These are phyloP conservation scores for Chaetomium fimeti DNA, from an alignment of 495 filamentous ascomycete species.

Conservation along the genomic window DNA sequence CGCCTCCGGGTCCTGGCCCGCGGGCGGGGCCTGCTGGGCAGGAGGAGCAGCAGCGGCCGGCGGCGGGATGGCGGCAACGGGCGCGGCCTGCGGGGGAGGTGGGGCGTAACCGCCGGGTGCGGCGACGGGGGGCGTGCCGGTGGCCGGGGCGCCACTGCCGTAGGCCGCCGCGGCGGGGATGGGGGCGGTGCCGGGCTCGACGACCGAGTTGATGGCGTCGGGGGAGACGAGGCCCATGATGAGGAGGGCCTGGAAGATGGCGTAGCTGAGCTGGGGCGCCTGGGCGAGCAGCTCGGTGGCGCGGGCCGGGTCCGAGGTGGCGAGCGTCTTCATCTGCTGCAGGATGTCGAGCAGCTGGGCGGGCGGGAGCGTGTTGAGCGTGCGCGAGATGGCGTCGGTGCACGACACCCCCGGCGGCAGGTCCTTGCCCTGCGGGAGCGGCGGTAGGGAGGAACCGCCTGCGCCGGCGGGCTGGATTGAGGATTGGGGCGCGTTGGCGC, in stretches of 20 bases:
- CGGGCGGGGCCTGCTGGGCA: conserved; percentile 33
- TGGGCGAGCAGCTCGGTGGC: conserved; percentile 83
- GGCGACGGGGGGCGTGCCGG: conserved; percentile 53
- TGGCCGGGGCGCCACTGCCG: conserved; percentile 13
- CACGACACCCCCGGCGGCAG: conserved; percentile 76
- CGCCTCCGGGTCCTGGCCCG: conserved; percentile 57
- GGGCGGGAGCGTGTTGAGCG: conserved; percentile 78
- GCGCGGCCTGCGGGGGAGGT: too few species aligned
- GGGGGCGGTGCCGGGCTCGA: conserved; percentile 41
- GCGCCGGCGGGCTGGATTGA: conserved; percentile 26
- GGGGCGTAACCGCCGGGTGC: conserved; percentile 35
- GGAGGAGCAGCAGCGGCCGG: conserved; percentile 35
- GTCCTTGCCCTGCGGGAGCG: conserved; percentile 80
- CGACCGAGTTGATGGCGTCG: conserved; percentile 50
- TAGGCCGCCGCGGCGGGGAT: conserved; percentile 57
- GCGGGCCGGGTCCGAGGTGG: conserved; percentile 73
- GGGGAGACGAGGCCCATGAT: conserved; percentile 87
- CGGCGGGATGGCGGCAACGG: conserved; percentile 10
- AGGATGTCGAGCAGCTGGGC: conserved; percentile 92
- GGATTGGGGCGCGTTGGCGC: conserved; percentile 27
- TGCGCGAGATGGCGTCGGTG: conserved; percentile 87
- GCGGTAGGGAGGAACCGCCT: conserved; percentile 57
- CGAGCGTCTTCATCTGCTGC: conserved; percentile 88
- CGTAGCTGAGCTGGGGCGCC: conserved; percentile 91
- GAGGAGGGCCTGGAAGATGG: conserved; percentile 91